Percentiles rank a stretch among this genome's conserved stretches.
phyloP scores from a whole-genome alignment of 305 asterid species.

The Solanum hybrid region DNA sequence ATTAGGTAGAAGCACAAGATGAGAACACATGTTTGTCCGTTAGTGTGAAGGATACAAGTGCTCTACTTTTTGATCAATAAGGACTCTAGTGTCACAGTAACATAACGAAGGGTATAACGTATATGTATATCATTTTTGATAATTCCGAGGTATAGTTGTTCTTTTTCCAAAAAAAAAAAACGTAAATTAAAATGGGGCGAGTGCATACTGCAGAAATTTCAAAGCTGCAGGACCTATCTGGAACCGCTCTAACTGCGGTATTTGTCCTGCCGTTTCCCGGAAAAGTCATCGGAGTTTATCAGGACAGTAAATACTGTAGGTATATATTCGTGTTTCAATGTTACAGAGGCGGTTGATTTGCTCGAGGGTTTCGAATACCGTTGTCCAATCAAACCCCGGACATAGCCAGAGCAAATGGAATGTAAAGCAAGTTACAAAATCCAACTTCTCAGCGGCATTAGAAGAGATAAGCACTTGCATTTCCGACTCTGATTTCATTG shows the following conservation, averaged over 20 bases:
- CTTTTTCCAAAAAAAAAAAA: too few species aligned
- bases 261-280: background rate
- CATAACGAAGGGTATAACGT: too few species aligned
- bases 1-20: too few species aligned
- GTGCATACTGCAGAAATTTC: too few species aligned
- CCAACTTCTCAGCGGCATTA: slow-evolving; percentile 56
- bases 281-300: background rate
- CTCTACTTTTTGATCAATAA: too few species aligned
- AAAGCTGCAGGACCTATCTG: background rate
- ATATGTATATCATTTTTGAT: too few species aligned
- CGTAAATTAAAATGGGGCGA: too few species aligned
- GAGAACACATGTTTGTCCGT: too few species aligned
- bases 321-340: slow-evolving; percentile 17
- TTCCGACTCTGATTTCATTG: slow-evolving; percentile 53
- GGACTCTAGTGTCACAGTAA: too few species aligned
- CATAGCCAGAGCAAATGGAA: slow-evolving; percentile 30
- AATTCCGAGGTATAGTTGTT: too few species aligned
- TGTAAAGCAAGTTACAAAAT: slow-evolving; percentile 65
- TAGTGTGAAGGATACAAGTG: too few species aligned
- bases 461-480: slow-evolving; percentile 40
- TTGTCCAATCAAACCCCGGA: slow-evolving; percentile 19
- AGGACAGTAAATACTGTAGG: background rate
- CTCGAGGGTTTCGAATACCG: slow-evolving; percentile 24
- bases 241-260: background rate
- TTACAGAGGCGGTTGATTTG: slow-evolving; percentile 46